Evolutionary conservation across 306 rosid species (phyloP).

Genomic region (Boehmeria nivea): DNA sequence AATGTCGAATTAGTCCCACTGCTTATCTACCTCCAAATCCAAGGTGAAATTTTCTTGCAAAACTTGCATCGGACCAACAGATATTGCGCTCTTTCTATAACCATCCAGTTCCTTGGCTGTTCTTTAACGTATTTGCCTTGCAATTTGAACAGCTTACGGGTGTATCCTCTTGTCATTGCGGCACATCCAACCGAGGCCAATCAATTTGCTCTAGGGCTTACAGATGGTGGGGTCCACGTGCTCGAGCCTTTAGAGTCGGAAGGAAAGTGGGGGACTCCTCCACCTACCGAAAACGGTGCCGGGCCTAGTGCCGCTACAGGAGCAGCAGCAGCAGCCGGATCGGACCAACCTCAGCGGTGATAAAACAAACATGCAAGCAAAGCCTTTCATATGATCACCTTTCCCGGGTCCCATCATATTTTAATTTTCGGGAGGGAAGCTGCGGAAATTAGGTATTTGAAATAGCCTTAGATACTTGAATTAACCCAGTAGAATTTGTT

Average conservation of each 20-base stretch:
- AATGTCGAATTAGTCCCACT: constrained; percentile 75
- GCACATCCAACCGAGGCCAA: constrained; percentile 94
- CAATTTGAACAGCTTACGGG: constrained; percentile 56
- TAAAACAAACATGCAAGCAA: too few species aligned
- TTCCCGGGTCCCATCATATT: too few species aligned
- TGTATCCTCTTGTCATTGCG: constrained; percentile 78
- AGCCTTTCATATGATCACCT: too few species aligned
- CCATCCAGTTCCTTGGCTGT: background rate
- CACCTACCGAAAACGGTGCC: constrained; percentile 79
- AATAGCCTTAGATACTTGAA: too few species aligned
- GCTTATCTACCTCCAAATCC: constrained; percentile 86
- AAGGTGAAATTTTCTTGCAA: constrained; percentile 43
- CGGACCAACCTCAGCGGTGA: constrained; percentile 88
- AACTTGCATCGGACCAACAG: too few species aligned
- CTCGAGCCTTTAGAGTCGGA: constrained; percentile 89
- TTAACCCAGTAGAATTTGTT: too few species aligned
- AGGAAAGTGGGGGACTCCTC: constrained; percentile 95
- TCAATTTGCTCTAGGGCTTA: constrained; percentile 91
- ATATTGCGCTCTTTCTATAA: too few species aligned
- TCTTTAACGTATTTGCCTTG: constrained; percentile 3
- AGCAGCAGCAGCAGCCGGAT: constrained; percentile 42
- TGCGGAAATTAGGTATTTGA: too few species aligned
- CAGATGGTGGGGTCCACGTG: constrained; percentile 86
- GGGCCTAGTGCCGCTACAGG: constrained; percentile 75
- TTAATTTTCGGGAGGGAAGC: too few species aligned